phyloP scores from a whole-genome alignment of 2,329 filamentous ascomycete species.

The Colletotrichum horii region DNA sequence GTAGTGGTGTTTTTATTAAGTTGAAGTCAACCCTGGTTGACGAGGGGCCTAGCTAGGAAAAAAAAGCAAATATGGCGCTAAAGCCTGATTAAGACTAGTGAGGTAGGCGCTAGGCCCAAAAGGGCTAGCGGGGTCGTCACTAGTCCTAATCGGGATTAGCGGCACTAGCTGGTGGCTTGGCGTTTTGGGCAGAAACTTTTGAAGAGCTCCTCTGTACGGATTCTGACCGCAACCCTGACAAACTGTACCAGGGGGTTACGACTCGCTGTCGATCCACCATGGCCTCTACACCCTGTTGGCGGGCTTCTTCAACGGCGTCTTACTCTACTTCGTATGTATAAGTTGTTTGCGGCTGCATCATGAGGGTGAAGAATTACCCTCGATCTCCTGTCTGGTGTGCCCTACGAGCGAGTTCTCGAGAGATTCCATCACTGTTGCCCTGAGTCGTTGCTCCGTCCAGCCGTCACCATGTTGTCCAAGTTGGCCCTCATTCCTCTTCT shows the following conservation, averaged over 20 bases:
- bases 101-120: too few relatives aligned
- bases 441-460: neutral
- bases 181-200: too few relatives aligned
- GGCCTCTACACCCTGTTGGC: neutral
- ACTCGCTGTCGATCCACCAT: conserved; percentile 2
- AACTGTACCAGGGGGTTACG: neutral
- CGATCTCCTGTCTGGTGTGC: neutral
- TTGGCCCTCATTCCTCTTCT: conserved; percentile 20
- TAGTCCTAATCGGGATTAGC: too few relatives aligned
- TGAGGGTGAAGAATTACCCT: neutral
- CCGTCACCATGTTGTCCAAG: conserved; percentile 23
- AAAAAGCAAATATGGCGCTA: too few relatives aligned
- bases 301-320: neutral
- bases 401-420: conserved; percentile 6
- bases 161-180: too few relatives aligned
- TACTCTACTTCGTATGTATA: conserved; percentile 3
- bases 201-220: too few relatives aligned
- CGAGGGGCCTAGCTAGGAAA: too few relatives aligned
- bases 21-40: too few relatives aligned
- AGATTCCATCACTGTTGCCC: neutral
- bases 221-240: conserved; percentile 1
- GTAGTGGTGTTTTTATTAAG: too few relatives aligned
- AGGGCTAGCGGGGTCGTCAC: too few relatives aligned
- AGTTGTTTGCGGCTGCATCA: neutral
- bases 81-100: too few relatives aligned